Evolutionary conservation across 805 yeast genomes (phyloP), one percentile per base, ranked within the genome.

Genomic region (Yarrowia porcina): DNA sequence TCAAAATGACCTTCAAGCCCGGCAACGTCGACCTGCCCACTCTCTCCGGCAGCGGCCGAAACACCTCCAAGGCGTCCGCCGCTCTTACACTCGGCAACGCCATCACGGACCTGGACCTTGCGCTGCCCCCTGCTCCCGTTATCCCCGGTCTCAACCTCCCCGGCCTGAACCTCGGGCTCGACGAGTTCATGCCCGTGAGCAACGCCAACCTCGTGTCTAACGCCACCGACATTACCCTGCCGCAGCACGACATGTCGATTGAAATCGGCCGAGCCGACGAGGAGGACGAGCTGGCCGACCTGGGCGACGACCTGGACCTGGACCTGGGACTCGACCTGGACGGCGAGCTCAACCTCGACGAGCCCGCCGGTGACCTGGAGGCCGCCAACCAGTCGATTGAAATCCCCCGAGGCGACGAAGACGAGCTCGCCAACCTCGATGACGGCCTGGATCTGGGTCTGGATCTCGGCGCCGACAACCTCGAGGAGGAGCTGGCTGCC

Each of bases 21-120:
- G 74, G 73, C 15, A 70, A 69, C 49, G 84, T 85, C 45, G 83
- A 85, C 49, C 75, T 87, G 20, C 83, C 69, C 21, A 33, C 42
- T 33, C 33, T 33, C 17, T 21, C 25, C 13, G 21, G n/a, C 44
- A 12, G 33, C 18, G 33, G 33, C 33, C 10, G 27, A 10, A 30
- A 63, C 17, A 50, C 54, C 15, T 15, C 54, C 59, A 44, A 54
- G 32, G 64, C 63, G 13, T 41, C 64, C 12, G 45, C 59, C 30
- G 82, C 81, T 42, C 78, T 89, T 52, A 82, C 85, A 1, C 77
- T 91, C 67, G 84, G 81, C 69, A 96, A 91, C 74, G 88, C 89
- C 18, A 86, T 90, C 47, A 87, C 96, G 0, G 89, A 86, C 64
- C 80, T 85, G 38, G 96, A 89, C 69, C 82, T 90, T 66, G 63